Base-by-base conservation (phyloP, 306 rosid species). In the Biancaea sappan region DNA sequence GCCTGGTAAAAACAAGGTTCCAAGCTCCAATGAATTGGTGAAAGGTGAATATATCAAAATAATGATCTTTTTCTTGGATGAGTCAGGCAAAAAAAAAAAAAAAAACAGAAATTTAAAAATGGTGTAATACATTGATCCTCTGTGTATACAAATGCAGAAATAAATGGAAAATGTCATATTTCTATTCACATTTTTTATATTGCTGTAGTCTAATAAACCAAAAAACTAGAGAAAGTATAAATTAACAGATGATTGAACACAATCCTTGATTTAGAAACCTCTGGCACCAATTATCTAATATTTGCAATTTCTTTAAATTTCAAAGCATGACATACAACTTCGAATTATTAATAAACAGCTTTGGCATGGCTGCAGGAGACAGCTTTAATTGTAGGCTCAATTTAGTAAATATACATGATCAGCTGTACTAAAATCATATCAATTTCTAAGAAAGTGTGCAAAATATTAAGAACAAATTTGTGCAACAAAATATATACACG, bases 1-100 rank as follows among this genome's bases (percentile, higher is more conserved):
- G 98, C 90, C 99, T 95, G 91, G 73, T 43, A 69, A 66, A 29
- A 73, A 73, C 53, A 62, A 69, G 77, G 78, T 32, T 68, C 74
- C 60, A 46, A 82, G 73, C 81, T 72, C 68, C 57, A 43, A 67
- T 71, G 71, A 76, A 68, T 57, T 48, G 60, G 80, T 65, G 52
- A 68, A 61, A 80, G 37, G 38, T 51, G 64, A 32, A 48, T 37
- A 35, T 60, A 43, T 5, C 28, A 72, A 44, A 60, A 66, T 48
- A 4, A 43, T 61, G 28, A 18, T 34, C 9, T 10, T 29, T 57
- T 34, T 2, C 34, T 35, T 60, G 47, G 13, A 15, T 59, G 13
- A 16, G 19, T 31, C 25, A 59, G 9, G 25, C n/a, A 0, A 24
- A 52, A 31, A 2, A 25, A 54, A 34, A 34, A 0, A 41, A 58